A percentile compares a stretch with the other conserved stretches of the same genome.
These are phyloP conservation scores for Podaxis carcinomalis DNA, from an alignment of 768 basidiomycete genomes.

Conservation along the genomic window DNA sequence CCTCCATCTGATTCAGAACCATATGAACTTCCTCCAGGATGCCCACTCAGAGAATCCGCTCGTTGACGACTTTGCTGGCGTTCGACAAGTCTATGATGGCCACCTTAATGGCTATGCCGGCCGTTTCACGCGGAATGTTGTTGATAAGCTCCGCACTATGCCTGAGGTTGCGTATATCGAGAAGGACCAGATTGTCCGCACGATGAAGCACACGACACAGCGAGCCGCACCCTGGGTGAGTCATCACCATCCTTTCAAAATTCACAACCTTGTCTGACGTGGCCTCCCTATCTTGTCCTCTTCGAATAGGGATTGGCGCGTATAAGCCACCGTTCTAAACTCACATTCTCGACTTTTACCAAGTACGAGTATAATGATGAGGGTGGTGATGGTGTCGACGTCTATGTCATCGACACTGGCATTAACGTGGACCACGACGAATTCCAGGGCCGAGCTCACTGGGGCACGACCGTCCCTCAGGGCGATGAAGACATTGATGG, in stretches of 20 bases:
- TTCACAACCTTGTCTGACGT: slow-evolving; percentile 9
- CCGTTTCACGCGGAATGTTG: slow-evolving; percentile 59
- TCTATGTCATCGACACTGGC: slow-evolving; percentile 84
- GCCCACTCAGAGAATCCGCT: slow-evolving; percentile 53
- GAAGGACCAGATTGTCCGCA: slow-evolving; percentile 88
- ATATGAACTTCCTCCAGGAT: slow-evolving; percentile 73
- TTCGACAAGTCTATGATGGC: slow-evolving; percentile 74
- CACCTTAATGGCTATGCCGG: slow-evolving; percentile 80
- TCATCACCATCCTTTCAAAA: background rate
- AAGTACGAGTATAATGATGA: slow-evolving; percentile 67
- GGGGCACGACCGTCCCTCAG: slow-evolving; percentile 90
- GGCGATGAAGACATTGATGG: slow-evolving; percentile 86
- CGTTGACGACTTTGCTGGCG: slow-evolving; percentile 45
- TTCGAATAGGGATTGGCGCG: slow-evolving; percentile 83
- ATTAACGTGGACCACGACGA: slow-evolving; percentile 84
- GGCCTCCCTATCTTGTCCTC: background rate
- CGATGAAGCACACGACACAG: slow-evolving; percentile 53
- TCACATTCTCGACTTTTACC: slow-evolving; percentile 79
- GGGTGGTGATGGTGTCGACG: slow-evolving; percentile 94
- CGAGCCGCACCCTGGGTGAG: slow-evolving; percentile 83
- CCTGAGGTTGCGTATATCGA: slow-evolving; percentile 94
- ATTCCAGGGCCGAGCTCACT: slow-evolving; percentile 83
- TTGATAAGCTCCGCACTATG: slow-evolving; percentile 73
- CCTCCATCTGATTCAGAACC: slow-evolving; percentile 57
- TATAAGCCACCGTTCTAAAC: slow-evolving; percentile 78